phyloP scores from a whole-genome alignment of 139 green algal genomes.

The Coccomyxa sp. region DNA sequence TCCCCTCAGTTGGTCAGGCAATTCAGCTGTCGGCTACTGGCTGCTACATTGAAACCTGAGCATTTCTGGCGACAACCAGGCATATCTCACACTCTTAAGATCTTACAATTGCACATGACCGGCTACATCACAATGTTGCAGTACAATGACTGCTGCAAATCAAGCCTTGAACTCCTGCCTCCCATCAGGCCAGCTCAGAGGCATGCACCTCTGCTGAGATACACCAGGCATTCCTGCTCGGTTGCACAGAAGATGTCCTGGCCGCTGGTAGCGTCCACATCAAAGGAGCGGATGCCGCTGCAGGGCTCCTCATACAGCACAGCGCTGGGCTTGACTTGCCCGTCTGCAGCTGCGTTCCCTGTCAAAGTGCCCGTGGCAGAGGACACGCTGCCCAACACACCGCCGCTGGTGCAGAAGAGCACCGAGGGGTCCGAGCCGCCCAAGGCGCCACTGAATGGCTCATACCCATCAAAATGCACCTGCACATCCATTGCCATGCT shows the following conservation, averaged over 20 bases:
- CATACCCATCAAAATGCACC: conserved; percentile 1
- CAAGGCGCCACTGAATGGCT: conserved; percentile 21
- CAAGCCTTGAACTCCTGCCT: too few relatives aligned
- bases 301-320: background rate
- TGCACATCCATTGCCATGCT: background rate
- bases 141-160: too few relatives aligned
- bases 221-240: conserved; percentile 2
- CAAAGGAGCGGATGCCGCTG: background rate
- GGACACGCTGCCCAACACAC: conserved; percentile 11
- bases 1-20: too few relatives aligned
- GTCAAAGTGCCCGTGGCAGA: background rate
- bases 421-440: conserved; percentile 18
- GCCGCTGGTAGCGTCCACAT: background rate
- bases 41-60: too few relatives aligned
- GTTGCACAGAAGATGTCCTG: background rate
- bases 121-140: too few relatives aligned
- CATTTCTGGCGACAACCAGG: too few relatives aligned
- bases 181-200: too few relatives aligned
- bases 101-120: too few relatives aligned
- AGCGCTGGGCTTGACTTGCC: background rate
- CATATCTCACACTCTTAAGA: too few relatives aligned
- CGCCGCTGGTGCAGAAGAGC: conserved; percentile 42
- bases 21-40: too few relatives aligned
- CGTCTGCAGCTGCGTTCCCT: background rate
- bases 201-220: background rate